These are phyloP conservation scores for Aureobasidium sp. DNA, from an alignment of 2,329 filamentous ascomycete genomes.

Conservation along the genomic window DNA sequence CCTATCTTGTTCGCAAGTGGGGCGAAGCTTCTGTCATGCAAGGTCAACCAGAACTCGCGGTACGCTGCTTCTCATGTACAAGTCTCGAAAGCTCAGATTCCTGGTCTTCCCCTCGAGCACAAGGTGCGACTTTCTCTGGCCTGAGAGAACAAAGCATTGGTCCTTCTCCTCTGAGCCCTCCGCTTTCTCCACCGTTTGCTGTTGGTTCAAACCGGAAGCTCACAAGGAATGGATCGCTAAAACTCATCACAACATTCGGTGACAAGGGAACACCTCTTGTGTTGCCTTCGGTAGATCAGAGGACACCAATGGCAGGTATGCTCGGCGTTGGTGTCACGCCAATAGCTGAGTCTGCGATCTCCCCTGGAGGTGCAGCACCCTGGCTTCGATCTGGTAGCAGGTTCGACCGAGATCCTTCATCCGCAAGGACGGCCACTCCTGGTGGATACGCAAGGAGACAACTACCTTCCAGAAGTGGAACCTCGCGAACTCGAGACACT, in stretches of 20 bases:
- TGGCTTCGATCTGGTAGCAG: slow-evolving; percentile 30
- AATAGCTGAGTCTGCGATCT: slow-evolving; percentile 60
- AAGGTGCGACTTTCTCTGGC: slow-evolving; percentile 49
- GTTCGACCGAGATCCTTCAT: slow-evolving; percentile 33
- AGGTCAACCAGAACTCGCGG: slow-evolving; percentile 80
- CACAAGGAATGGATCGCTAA: slow-evolving; percentile 73
- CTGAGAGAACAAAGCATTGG: slow-evolving; percentile 35
- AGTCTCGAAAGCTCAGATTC: slow-evolving; percentile 75
- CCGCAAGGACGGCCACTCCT: slow-evolving; percentile 54
- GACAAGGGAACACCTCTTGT: slow-evolving; percentile 53
- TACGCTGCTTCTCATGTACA: slow-evolving; percentile 87
- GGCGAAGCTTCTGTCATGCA: slow-evolving; percentile 84
- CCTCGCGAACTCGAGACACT: slow-evolving; percentile 43
- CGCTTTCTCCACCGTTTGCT: slow-evolving; percentile 62
- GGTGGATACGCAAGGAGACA: slow-evolving; percentile 53
- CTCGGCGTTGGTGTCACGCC: slow-evolving; percentile 72
- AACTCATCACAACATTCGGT: slow-evolving; percentile 84
- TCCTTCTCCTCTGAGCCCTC: slow-evolving; percentile 49
- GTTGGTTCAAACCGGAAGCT: slow-evolving; percentile 44
- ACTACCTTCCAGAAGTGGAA: slow-evolving; percentile 54
- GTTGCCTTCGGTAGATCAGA: slow-evolving; percentile 32
- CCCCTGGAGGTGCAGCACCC: slow-evolving; percentile 49
- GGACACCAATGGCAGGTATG: slow-evolving; percentile 56
- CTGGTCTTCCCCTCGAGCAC: slow-evolving; percentile 77
- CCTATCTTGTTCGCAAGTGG: slow-evolving; percentile 85